Percentiles rank a stretch among this genome's conserved stretches.
Conservation (phyloP, 2,329 filamentous ascomycete genomes). For the Penicillium paneum region DNA sequence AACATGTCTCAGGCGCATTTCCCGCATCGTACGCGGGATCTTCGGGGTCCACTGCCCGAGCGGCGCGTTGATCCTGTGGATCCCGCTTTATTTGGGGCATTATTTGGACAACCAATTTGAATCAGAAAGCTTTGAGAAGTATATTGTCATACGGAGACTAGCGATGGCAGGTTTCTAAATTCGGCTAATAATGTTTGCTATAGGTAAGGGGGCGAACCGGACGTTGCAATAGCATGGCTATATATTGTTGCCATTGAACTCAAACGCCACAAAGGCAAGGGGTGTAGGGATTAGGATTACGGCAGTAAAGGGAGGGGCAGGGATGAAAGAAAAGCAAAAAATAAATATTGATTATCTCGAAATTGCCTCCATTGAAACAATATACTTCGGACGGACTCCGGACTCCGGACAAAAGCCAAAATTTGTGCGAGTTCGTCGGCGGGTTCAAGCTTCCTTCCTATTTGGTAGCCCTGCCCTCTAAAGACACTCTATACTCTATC, state of each 20-base stretch:
- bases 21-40: neutral
- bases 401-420: neutral
- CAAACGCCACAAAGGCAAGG: neutral
- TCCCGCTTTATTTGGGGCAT: neutral
- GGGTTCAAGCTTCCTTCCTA: neutral
- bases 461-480: constrained; percentile 12
- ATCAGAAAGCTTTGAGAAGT: neutral
- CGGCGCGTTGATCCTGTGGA: neutral
- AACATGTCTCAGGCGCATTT: neutral
- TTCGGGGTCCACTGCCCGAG: neutral
- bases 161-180: neutral
- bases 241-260: neutral
- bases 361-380: neutral
- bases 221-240: too few species aligned
- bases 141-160: neutral
- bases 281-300: neutral
- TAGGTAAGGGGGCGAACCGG: neutral
- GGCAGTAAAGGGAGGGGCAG: neutral
- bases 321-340: neutral
- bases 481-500: constrained; percentile 27
- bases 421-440: neutral
- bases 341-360: neutral
- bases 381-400: too few species aligned
- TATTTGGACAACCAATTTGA: neutral
- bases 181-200: neutral